phyloP scores from a whole-genome alignment of 2,329 filamentous ascomycete species.

The Tolypocladium cylindrosporum region DNA sequence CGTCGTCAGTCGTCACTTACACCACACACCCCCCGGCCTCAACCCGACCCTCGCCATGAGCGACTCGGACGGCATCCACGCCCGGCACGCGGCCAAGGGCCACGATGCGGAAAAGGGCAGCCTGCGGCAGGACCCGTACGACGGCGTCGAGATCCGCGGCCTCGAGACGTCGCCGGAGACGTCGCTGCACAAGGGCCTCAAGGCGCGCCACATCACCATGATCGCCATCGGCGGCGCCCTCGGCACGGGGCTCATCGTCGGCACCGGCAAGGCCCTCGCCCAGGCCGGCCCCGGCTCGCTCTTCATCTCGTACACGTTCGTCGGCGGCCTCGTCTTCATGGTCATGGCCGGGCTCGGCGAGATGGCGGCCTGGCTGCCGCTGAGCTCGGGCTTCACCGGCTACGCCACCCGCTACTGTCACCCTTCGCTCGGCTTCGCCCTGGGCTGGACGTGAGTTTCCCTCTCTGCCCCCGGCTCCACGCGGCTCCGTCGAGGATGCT shows the following conservation, averaged over 20 bases:
- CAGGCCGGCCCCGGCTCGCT: conserved; percentile 53
- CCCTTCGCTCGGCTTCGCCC: conserved; percentile 68
- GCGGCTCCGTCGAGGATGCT: background rate
- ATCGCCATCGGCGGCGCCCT: conserved; percentile 67
- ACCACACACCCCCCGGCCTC: background rate
- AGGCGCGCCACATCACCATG: conserved; percentile 46
- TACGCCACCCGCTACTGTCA: conserved; percentile 74
- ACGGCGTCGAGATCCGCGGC: conserved; percentile 30
- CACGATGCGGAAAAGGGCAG: conserved; percentile 12
- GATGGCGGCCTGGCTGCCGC: conserved; percentile 75
- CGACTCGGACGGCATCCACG: conserved; percentile 7
- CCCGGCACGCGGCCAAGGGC: conserved; percentile 4
- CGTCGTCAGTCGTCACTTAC: background rate
- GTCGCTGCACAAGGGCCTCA: conserved; percentile 40
- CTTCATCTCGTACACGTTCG: conserved; percentile 59
- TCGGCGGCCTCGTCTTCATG: conserved; percentile 65
- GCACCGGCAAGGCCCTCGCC: conserved; percentile 46
- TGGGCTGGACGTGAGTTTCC: conserved; percentile 56
- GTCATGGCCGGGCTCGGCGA: conserved; percentile 77
- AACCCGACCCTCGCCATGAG: background rate
- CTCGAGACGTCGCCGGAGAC: conserved; percentile 39
- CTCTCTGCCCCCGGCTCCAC: background rate
- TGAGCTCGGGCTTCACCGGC: conserved; percentile 70
- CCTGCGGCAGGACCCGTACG: conserved; percentile 2
- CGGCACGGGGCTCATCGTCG: conserved; percentile 65